Conservation (phyloP, 2,329 filamentous ascomycete species). For the Cladosporium phlei region DNA sequence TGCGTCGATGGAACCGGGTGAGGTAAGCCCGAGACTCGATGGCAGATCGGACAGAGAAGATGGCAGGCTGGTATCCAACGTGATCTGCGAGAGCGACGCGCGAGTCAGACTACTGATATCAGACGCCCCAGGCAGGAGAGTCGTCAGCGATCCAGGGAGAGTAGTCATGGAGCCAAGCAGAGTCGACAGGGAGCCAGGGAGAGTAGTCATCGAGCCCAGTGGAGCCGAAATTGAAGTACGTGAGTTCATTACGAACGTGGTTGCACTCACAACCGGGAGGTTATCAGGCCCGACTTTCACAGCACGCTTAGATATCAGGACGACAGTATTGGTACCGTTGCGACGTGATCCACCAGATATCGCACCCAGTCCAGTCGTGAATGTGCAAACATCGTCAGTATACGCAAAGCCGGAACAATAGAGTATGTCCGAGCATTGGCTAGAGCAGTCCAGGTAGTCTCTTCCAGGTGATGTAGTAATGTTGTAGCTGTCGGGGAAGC, state of each 20-base stretch:
- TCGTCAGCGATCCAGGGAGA: too few relatives aligned
- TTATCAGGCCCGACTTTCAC: not conserved
- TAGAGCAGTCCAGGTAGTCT: conserved; percentile 18
- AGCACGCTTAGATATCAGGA: conserved; percentile 17
- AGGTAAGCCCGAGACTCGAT: too few relatives aligned
- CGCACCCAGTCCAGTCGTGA: conserved; percentile 17
- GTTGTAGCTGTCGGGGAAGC: conserved; percentile 19
- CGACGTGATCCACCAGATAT: conserved; percentile 6
- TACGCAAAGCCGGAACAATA: conserved; percentile 20
- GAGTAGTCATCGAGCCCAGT: not conserved
- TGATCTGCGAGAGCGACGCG: not conserved
- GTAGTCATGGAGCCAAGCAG: too few relatives aligned
- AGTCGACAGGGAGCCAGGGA: too few relatives aligned
- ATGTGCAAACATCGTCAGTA: conserved; percentile 16
- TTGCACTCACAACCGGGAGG: conserved; percentile 9
- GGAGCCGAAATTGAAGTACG: conserved; percentile 4
- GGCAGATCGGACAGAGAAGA: not conserved
- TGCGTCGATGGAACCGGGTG: too few relatives aligned
- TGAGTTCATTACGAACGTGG: conserved; percentile 1
- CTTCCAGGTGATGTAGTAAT: conserved; percentile 1
- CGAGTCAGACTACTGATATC: not conserved
- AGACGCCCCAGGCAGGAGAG: not conserved
- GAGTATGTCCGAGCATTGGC: conserved; percentile 17
- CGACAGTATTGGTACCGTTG: conserved; percentile 19
- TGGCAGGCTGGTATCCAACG: not conserved